These are phyloP conservation scores for Synchytrium microbalum DNA, from an alignment of 371 early-diverging fungal species.

Conservation along the genomic window DNA sequence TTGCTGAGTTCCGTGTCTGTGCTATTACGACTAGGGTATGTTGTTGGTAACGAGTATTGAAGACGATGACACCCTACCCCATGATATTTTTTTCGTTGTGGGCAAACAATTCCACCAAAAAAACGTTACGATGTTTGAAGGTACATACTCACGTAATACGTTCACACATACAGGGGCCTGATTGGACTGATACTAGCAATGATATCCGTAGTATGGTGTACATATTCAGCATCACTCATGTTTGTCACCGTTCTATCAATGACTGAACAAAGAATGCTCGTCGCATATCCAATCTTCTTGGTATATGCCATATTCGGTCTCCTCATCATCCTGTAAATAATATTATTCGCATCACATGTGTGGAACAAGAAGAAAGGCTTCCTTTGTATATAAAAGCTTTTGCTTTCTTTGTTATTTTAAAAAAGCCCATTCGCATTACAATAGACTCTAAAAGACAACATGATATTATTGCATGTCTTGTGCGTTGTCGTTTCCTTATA, in stretches of 20 bases:
- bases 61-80: not conserved
- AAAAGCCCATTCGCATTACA: not conserved
- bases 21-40: conserved; percentile 33
- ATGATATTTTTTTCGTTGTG: conserved; percentile 3
- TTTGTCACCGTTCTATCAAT: conserved; percentile 89
- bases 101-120: conserved; percentile 3
- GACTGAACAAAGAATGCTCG: conserved; percentile 86
- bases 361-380: not conserved
- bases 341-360: not conserved
- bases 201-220: conserved; percentile 86
- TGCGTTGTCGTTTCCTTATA: not conserved
- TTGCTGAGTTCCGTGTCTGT: conserved; percentile 37
- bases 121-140: not conserved
- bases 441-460: not conserved
- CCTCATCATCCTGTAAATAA: conserved; percentile 40
- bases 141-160: not conserved
- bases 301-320: conserved; percentile 92
- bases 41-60: too few species aligned
- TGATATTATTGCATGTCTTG: not conserved
- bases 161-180: conserved; percentile 5
- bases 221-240: conserved; percentile 88
- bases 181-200: conserved; percentile 12
- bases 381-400: not conserved
- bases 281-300: conserved; percentile 92
- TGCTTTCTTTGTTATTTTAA: not conserved